Base-by-base conservation (phyloP, 1,139 yeast species). In the Zhuliangozyma blackwelliae region DNA sequence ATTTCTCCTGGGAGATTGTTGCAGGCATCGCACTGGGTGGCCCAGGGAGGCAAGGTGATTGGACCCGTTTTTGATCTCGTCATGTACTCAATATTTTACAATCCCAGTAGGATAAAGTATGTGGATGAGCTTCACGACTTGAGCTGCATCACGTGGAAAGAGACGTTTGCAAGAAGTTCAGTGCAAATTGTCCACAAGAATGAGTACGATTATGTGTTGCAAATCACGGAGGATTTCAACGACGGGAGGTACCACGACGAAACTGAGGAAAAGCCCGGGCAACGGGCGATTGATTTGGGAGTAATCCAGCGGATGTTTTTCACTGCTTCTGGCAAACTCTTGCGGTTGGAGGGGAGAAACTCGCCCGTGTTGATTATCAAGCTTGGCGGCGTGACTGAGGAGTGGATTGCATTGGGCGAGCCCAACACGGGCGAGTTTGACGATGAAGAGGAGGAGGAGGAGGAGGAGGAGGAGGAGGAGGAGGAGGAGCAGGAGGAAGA, bases 231-330 rank as follows among this genome's bases (percentile, higher is more conserved):
- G 50, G 75, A 75, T 49, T 77, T 82, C 40, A 70, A 83, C 50
- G 95, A 86, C 57, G 88, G 77, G 0, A 61, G 95, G 40, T 86
- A 82, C 51, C 95, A 86, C 50, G 84, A 80, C 9, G 74, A 65
- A 10, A 77, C 72, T 7, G 73, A 64, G 12, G 62, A 57, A 20
- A 58, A 53, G 3, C 69, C 75, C 0, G 60, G 59, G 11, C 45
- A 48, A 1, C 53, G 61, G 19, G 43, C 50, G 3, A 54, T 74
- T 25, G 68, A 74, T 32, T 57, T 82, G 3, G 52, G 63, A 8
- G 53, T 63, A 2, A 64, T 85, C 3, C 62, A 71, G 6, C 67
- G 81, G 41, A 57, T 83, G 40, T 86, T 82, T 47, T 86, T 83
- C 59, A 77, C 83, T 41, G 86, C 85, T 1, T 81, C 90, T 2